Percentiles rank a stretch among this genome's conserved stretches.
These are phyloP conservation scores for Breviolum minutum DNA, from an alignment of 73 alveolate species.

Conservation along the genomic window DNA sequence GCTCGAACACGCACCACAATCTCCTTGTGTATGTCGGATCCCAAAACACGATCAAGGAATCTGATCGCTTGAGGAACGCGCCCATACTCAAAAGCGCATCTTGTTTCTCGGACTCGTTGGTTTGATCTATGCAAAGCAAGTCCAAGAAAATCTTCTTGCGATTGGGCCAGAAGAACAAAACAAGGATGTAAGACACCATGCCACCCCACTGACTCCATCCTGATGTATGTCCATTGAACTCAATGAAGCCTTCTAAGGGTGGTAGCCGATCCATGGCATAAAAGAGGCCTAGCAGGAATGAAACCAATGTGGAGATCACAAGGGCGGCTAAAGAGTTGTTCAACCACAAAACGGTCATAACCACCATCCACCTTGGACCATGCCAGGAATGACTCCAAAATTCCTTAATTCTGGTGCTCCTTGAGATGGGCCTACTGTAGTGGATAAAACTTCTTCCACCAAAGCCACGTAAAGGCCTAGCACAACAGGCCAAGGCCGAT, in stretches of 20 bases:
- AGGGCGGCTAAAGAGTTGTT: constrained; percentile 15
- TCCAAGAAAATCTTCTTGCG: neutral
- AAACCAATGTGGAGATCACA: neutral
- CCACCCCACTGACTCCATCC: constrained; percentile 4
- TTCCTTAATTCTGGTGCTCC: neutral
- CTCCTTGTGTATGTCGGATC: neutral
- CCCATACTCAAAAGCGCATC: constrained; percentile 3
- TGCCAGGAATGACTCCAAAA: constrained; percentile 48
- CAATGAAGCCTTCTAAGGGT: neutral
- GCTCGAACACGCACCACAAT: constrained; percentile 34
- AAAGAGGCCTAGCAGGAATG: neutral
- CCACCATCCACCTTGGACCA: constrained; percentile 12
- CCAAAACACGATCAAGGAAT: neutral
- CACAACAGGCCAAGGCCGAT: neutral
- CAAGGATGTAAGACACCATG: neutral
- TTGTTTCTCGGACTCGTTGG: neutral
- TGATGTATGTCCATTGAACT: neutral
- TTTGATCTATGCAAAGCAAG: constrained; percentile 1
- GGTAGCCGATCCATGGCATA: neutral
- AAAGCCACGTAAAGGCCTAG: constrained; percentile 1
- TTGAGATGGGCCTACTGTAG: neutral
- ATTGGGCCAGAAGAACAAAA: neutral
- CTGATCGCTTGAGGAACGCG: constrained; percentile 20
- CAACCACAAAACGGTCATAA: neutral
- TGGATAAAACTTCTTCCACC: neutral